phyloP scores from a whole-genome alignment of 2,329 filamentous ascomycete species.

The Epichloe hybrida region DNA sequence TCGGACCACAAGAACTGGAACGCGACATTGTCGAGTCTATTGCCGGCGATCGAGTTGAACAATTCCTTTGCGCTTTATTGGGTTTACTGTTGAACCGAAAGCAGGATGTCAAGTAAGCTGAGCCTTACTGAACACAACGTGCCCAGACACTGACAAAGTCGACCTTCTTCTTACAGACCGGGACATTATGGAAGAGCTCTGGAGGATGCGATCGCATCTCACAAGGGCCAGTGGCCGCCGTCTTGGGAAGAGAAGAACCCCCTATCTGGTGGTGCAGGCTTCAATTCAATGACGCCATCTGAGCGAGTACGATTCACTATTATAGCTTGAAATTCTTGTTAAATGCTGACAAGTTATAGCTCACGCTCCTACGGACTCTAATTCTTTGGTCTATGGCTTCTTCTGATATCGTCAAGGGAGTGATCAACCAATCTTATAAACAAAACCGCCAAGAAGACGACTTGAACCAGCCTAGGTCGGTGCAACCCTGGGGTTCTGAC shows the following conservation, averaged over 20 bases:
- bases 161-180: constrained; percentile 40
- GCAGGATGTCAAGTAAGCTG: constrained; percentile 92
- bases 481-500: constrained; percentile 83
- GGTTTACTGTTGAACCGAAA: constrained; percentile 88
- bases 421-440: constrained; percentile 83
- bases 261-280: constrained; percentile 69
- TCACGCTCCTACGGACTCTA: constrained; percentile 70
- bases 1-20: constrained; percentile 92
- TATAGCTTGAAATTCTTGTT: not conserved
- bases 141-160: not conserved
- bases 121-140: not conserved
- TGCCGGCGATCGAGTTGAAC: constrained; percentile 75
- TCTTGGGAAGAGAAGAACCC: constrained; percentile 78
- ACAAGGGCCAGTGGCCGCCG: constrained; percentile 78
- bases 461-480: constrained; percentile 72
- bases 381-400: constrained; percentile 81
- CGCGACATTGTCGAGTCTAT: constrained; percentile 63
- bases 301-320: constrained; percentile 51
- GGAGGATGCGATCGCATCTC: constrained; percentile 78
- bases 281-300: constrained; percentile 67
- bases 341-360: constrained; percentile 33
- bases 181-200: constrained; percentile 87
- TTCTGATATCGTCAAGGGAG: constrained; percentile 66
- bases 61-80: constrained; percentile 78
- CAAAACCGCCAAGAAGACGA: constrained; percentile 68